Evolutionary conservation across 2,329 filamentous ascomycete species (phyloP), one percentile per base, ranked within the genome.

Genomic region (Neocucurbitaria cava): DNA sequence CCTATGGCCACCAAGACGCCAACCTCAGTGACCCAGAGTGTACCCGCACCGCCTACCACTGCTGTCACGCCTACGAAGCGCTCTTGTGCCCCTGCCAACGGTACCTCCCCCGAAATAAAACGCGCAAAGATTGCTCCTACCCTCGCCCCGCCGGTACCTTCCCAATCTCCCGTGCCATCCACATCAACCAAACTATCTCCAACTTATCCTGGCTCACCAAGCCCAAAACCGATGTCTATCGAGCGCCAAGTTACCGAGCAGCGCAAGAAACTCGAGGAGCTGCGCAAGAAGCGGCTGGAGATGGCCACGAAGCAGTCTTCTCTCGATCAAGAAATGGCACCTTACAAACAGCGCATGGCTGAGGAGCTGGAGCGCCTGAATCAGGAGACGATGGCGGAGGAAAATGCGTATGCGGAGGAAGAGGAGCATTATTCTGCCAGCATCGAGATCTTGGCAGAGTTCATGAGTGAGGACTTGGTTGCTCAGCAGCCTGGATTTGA

Each of bases 351-450:
- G 33, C 49, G 57, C 8, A 64, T 68, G 49, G 46, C 52, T 1
- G 64, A 62, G 31, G 63, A 71, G 54, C 40, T 70, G 13, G 64
- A 69, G 11, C 53, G 54, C 9, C 18, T 72, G 8, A 44, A 47
- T 1, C 41, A 30, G 21, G 63, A 65, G 40, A 42, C 64, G 33
- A 54, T 64, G 8, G 59, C 67, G 2, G 63, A 69, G 35, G 56
- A 64, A 20, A 49, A 23, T 0, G 49, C 43, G 1, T 56, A 49
- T 18, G 47, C n/a, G 1, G 66, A 67, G 43, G 65, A 69, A 2
- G 47, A 60, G 4, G 24, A 62, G 28, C 59, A 59, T 1, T 54
- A 58, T 3, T 52, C 47, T 5, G 58, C 57, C 5, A 64, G 60
- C 18, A 44, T 56, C n/a, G 50, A 40, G 41, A 61, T 65, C 51